Percentiles rank a stretch among this genome's conserved stretches.
These are phyloP conservation scores for Coemansia sp. DNA, from an alignment of 192 early-diverging fungal species.

Conservation along the genomic window DNA sequence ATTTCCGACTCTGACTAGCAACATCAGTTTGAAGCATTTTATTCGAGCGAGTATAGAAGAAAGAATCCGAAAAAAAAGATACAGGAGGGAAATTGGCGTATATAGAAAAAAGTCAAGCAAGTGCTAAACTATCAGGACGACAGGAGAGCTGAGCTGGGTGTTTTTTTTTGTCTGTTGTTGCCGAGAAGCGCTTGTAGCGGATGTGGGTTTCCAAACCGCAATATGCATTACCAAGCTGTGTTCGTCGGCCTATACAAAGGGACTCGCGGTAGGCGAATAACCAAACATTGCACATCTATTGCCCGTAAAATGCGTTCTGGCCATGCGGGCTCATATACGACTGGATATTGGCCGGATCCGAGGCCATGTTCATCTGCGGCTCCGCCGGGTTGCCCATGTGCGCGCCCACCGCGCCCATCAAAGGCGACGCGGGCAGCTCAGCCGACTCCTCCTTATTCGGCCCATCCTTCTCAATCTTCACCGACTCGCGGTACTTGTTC, in stretches of 20 bases:
- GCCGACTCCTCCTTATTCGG: slow-evolving; percentile 20
- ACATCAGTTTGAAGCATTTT: neutral
- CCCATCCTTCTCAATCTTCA: slow-evolving; percentile 50
- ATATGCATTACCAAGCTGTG: no score
- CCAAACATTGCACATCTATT: slow-evolving; percentile 12
- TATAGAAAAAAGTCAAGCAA: neutral
- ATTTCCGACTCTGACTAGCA: slow-evolving; percentile 45
- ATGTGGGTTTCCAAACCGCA: no score
- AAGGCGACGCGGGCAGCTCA: slow-evolving; percentile 15
- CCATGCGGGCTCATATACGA: slow-evolving; percentile 46
- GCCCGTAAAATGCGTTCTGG: slow-evolving; percentile 43
- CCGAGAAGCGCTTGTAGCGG: no score
- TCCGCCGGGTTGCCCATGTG: slow-evolving; percentile 19
- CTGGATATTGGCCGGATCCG: slow-evolving; percentile 29
- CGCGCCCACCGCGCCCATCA: slow-evolving; percentile 7
- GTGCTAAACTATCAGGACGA: no score
- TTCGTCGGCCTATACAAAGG: no score
- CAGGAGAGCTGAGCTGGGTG: no score
- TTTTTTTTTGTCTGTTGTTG: no score
- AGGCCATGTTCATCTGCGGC: slow-evolving; percentile 26
- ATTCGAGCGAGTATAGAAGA: neutral
- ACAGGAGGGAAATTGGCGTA: neutral
- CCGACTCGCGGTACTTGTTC: slow-evolving; percentile 76
- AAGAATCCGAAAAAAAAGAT: neutral
- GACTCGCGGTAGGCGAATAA: no score